Evolutionary conservation across 805 yeast genomes (phyloP).

Genomic region (Sungouiozyma intestinalis): DNA sequence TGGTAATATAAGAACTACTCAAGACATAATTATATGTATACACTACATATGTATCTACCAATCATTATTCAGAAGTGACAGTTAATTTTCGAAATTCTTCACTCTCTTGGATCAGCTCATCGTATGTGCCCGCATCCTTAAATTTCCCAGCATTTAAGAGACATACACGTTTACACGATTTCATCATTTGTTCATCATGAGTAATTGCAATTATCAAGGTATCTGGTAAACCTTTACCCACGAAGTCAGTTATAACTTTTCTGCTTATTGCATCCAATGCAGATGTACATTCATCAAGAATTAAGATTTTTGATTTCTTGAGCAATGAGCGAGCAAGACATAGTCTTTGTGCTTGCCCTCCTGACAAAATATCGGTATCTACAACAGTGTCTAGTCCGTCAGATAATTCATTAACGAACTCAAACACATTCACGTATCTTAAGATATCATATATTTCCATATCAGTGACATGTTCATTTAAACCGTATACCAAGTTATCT

Average conservation of each 20-base stretch:
- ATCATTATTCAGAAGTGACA: background rate
- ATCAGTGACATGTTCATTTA: constrained; percentile 25
- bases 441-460: constrained; percentile 32
- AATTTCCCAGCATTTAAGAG: constrained; percentile 40
- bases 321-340: constrained; percentile 76
- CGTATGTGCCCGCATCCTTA: constrained; percentile 35
- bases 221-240: constrained; percentile 32
- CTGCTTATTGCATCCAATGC: constrained; percentile 66
- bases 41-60: background rate
- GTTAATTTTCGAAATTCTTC: constrained; percentile 3
- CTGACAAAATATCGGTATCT: constrained; percentile 51
- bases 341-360: constrained; percentile 84
- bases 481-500: constrained; percentile 64
- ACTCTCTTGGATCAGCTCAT: constrained; percentile 11
- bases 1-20: too few species aligned
- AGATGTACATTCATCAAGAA: constrained; percentile 84
- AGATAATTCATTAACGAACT: constrained; percentile 45
- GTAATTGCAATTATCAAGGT: constrained; percentile 55
- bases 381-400: constrained; percentile 50
- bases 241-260: constrained; percentile 37
- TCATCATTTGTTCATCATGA: constrained; percentile 62
- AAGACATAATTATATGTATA: too few species aligned
- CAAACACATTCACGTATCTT: constrained; percentile 39
- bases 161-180: constrained; percentile 40
- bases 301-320: constrained; percentile 50